Evolutionary conservation across 768 basidiomycete species (phyloP).

Genomic region (Pleurotus tuoliensis): DNA sequence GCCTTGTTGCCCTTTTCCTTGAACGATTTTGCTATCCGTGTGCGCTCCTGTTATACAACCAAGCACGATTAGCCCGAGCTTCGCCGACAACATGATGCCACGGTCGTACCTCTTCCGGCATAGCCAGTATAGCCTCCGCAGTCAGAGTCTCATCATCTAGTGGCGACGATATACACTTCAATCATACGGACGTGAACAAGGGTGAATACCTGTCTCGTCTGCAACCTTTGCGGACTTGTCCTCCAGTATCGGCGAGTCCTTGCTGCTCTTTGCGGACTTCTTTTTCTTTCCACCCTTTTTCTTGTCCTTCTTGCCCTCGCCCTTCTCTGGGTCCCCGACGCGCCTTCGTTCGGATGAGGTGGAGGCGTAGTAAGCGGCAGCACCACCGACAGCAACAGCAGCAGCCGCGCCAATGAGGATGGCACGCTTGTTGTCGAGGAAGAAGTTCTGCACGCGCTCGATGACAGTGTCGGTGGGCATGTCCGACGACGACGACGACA

Average conservation of each 20-base stretch:
- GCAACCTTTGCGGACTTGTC: conserved; percentile 48
- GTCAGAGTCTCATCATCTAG: conserved; percentile 42
- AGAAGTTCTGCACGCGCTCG: conserved; percentile 64
- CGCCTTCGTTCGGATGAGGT: conserved; percentile 36
- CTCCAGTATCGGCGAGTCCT: conserved; percentile 77
- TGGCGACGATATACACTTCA: conserved; percentile 12
- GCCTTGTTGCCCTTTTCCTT: conserved; percentile 72
- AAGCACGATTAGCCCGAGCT: conserved; percentile 7
- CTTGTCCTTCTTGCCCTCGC: conserved; percentile 41
- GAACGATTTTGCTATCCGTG: conserved; percentile 54
- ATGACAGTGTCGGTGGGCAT: conserved; percentile 27
- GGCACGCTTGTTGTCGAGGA: conserved; percentile 77
- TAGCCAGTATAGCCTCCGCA: conserved; percentile 49
- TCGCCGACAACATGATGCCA: conserved; percentile 6
- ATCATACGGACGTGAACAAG: conserved; percentile 11
- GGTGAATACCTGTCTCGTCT: conserved; percentile 25
- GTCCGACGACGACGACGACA: not conserved
- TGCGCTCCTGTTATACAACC: conserved; percentile 49
- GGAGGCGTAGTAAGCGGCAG: conserved; percentile 73
- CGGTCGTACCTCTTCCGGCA: conserved; percentile 53
- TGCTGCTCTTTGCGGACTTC: conserved; percentile 43
- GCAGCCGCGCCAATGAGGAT: conserved; percentile 70
- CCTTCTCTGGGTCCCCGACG: conserved; percentile 40
- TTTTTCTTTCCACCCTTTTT: conserved; percentile 53
- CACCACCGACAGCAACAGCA: conserved; percentile 65